Conservation (phyloP, 768 basidiomycete genomes). For the Leccinum aurantiacum region DNA sequence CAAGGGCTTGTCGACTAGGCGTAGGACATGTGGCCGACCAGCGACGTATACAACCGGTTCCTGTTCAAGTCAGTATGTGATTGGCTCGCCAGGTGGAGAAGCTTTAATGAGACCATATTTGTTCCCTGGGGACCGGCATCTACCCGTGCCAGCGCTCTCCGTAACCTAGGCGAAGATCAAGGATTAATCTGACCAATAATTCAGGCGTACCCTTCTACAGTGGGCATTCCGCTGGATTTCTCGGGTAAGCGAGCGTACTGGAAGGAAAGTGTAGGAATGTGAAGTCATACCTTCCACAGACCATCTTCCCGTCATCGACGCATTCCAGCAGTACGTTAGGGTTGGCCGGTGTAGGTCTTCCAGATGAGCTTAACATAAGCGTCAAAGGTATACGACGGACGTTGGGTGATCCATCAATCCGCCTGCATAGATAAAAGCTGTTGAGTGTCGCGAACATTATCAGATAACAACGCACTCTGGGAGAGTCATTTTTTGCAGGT, state of each 20-base stretch:
- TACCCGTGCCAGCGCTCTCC: slow-evolving; percentile 75
- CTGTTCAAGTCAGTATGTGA: slow-evolving; percentile 35
- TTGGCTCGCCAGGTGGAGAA: neutral
- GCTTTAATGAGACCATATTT: slow-evolving; percentile 51
- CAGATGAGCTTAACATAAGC: slow-evolving; percentile 33
- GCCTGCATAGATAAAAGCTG: slow-evolving; percentile 38
- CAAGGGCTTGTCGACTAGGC: slow-evolving; percentile 81
- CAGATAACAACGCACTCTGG: slow-evolving; percentile 64
- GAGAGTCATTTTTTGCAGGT: slow-evolving; percentile 93
- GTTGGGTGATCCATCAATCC: slow-evolving; percentile 93
- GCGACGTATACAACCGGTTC: slow-evolving; percentile 92
- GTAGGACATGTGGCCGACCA: slow-evolving; percentile 86
- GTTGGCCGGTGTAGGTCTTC: slow-evolving; percentile 32
- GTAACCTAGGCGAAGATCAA: slow-evolving; percentile 48
- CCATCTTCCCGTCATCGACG: slow-evolving; percentile 52
- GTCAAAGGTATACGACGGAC: slow-evolving; percentile 81
- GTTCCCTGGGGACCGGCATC: slow-evolving; percentile 76
- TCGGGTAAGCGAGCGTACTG: slow-evolving; percentile 22
- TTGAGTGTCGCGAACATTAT: slow-evolving; percentile 5
- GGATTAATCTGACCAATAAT: neutral
- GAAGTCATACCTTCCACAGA: slow-evolving; percentile 68
- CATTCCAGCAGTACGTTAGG: slow-evolving; percentile 37
- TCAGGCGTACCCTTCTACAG: slow-evolving; percentile 61
- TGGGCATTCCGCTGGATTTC: slow-evolving; percentile 85
- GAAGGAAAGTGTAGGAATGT: neutral